A percentile compares a stretch with the other conserved stretches of the same genome.
Evolutionary conservation across 2,329 filamentous ascomycete species (phyloP).

Genomic region (Pseudogymnoascus sp.): DNA sequence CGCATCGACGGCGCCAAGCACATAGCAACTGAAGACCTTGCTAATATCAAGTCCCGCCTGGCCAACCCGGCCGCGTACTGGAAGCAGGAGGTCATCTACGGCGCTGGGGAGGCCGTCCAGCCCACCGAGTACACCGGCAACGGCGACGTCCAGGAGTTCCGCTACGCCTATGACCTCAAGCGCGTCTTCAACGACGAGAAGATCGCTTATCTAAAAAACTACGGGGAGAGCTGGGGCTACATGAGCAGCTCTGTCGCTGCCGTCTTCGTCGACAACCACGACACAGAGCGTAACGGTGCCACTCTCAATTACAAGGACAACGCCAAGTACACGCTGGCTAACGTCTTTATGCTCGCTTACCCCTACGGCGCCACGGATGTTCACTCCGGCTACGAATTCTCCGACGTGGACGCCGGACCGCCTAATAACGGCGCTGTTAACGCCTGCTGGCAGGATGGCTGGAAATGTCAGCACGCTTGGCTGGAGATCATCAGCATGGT

Average conservation of each 20-base stretch:
- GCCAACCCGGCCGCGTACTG: slow-evolving; percentile 1
- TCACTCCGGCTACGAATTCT: neutral
- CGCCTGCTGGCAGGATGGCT: neutral
- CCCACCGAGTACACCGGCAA: neutral
- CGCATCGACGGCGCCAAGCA: neutral
- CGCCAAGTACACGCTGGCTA: neutral
- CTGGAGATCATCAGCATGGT: neutral
- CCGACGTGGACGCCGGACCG: neutral
- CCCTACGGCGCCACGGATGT: neutral
- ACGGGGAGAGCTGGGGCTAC: slow-evolving; percentile 1
- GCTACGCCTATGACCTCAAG: neutral
- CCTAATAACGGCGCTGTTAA: neutral
- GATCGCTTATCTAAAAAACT: neutral
- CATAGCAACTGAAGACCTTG: slow-evolving; percentile 1
- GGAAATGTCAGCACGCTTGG: neutral
- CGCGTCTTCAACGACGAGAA: neutral
- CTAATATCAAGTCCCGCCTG: neutral
- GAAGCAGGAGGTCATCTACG: slow-evolving; percentile 4
- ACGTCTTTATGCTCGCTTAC: neutral
- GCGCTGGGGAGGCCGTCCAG: neutral
- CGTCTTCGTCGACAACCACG: slow-evolving; percentile 1
- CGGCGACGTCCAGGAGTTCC: neutral
- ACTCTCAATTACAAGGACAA: slow-evolving; percentile 1
- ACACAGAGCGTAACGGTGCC: neutral
- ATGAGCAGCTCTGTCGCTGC: neutral